Percentiles rank a stretch among this genome's conserved stretches.
Evolutionary conservation across 2,329 filamentous ascomycete species (phyloP).

Genomic region (Diaporthe destruens): DNA sequence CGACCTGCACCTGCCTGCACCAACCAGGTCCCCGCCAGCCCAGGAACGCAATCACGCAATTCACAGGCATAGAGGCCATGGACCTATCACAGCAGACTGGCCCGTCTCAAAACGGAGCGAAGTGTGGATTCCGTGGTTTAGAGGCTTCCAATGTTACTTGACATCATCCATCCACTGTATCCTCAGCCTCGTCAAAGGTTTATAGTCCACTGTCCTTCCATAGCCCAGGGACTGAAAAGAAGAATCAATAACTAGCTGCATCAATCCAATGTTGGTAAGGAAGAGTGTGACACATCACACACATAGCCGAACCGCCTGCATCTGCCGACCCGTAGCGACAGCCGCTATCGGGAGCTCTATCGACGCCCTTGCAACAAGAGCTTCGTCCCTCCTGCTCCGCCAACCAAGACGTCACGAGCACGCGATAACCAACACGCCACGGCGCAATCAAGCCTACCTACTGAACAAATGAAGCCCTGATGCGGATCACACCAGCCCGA

Average conservation of each 20-base stretch:
- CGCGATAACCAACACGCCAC: background rate
- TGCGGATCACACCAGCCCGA: background rate
- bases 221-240: background rate
- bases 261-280: background rate
- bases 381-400: too few species aligned
- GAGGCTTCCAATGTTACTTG: constrained; percentile 31
- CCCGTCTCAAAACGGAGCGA: background rate
- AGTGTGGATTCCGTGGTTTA: constrained; percentile 7
- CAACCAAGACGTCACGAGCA: constrained; percentile 11
- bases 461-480: background rate
- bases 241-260: background rate
- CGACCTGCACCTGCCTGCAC: constrained; percentile 4
- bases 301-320: background rate
- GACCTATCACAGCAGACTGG: constrained; percentile 31
- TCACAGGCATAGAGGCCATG: constrained; percentile 23
- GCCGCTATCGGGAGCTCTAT: constrained; percentile 16
- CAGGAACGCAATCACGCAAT: too few species aligned
- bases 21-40: too few species aligned
- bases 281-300: background rate
- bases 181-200: constrained; percentile 19
- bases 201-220: background rate
- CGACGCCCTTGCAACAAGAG: too few species aligned
- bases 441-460: constrained; percentile 2
- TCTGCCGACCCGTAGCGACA: constrained; percentile 23
- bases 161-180: constrained; percentile 35